Percentiles rank a stretch among this genome's conserved stretches.
These are phyloP conservation scores for Hygrophorus russula DNA, from an alignment of 768 basidiomycete species.

Conservation along the genomic window DNA sequence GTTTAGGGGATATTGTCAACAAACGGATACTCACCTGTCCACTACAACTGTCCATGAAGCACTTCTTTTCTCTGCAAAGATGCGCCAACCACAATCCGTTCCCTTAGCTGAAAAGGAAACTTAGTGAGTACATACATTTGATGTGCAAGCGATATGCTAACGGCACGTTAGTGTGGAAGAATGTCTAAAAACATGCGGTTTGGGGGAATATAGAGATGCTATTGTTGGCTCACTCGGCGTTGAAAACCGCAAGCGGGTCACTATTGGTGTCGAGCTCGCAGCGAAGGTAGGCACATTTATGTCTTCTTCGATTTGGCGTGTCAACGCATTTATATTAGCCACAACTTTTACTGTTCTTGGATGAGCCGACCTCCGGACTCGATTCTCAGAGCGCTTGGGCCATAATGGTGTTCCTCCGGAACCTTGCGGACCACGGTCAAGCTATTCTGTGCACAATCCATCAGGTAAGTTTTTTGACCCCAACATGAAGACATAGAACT, in stretches of 20 bases:
- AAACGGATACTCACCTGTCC: conserved; percentile 74
- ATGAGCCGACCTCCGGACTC: conserved; percentile 83
- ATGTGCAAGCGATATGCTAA: not conserved
- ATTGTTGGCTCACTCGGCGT: conserved; percentile 45
- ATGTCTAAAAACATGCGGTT: conserved; percentile 52
- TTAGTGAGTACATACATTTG: conserved; percentile 38
- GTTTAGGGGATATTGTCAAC: conserved; percentile 72
- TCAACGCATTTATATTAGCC: conserved; percentile 29
- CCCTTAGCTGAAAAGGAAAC: conserved; percentile 65
- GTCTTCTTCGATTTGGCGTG: not conserved
- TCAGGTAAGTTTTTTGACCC: not conserved
- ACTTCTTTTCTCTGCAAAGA: conserved; percentile 63
- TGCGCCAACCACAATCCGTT: conserved; percentile 64
- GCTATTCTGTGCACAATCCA: conserved; percentile 75
- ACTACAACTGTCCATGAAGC: conserved; percentile 75
- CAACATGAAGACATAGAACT: conserved; percentile 1
- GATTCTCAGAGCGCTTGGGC: conserved; percentile 86
- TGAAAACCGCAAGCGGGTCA: conserved; percentile 43
- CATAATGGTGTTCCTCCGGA: conserved; percentile 62
- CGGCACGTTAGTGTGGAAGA: conserved; percentile 24
- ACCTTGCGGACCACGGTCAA: conserved; percentile 70
- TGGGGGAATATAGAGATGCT: conserved; percentile 50
- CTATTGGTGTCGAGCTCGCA: conserved; percentile 51
- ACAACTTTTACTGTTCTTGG: conserved; percentile 70
- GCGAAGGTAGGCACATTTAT: conserved; percentile 44